Base-by-base conservation (phyloP, 805 yeast species). In the Candida tammaniensis region DNA sequence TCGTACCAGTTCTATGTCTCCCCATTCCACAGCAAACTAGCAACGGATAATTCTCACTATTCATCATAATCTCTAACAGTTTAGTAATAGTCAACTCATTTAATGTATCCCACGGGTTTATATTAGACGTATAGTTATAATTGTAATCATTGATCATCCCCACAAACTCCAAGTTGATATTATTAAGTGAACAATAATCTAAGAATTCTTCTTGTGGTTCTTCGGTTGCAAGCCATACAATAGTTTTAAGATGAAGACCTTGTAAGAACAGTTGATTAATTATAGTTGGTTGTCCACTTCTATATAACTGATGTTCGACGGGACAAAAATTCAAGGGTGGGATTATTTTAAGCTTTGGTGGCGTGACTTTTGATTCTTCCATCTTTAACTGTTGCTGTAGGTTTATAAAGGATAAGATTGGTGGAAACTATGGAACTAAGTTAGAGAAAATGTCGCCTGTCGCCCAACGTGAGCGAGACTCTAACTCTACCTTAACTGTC, bases 11-110 rank as follows among this genome's bases (percentile, higher is more conserved):
- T 45, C 98, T 71, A 58, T 91, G 98, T 47, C 98, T 70, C 0
- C 98, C 98, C 98, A 93, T 93, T 10, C 97, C 96, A 51, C 98
- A 93, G 57, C 98, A 93, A 4, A 89, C 89, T 32, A 93, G 64
- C 42, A 93, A 50, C 0, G 98, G 98, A 51, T 86, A 86, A 54
- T 80, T 78, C n/a, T 76, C 71, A 43, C 72, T 73, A 48, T 86
- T 75, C 27, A 81, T 76, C 13, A 91, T 83, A 21, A 87, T 70
- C 42, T 81, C 83, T 42, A 91, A 61, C 1, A 96, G 95, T 41
- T 78, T 80, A 17, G 77, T 75, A 34, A 91, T 87, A 15, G 94
- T 78, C 26, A 76, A 71, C 52, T 88, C 96, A 13, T 88, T 85
- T 22, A 91, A 68, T 8, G 95, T 91, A 58, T 93, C 98, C 98